Conservation (phyloP, 2,329 filamentous ascomycete genomes). For the Diaporthe eres region DNA sequence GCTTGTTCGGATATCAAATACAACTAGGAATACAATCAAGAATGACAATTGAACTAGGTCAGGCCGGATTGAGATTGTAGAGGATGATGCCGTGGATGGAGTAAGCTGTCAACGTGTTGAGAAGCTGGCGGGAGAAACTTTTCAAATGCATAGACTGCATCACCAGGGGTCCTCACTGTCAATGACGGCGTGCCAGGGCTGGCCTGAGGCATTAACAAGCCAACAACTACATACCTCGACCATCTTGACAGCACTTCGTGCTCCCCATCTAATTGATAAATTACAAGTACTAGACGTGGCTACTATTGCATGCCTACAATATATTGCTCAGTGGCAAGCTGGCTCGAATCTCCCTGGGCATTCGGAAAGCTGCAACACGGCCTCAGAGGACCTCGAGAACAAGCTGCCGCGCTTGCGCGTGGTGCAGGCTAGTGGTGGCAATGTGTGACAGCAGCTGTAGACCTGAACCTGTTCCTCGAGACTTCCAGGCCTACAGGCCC, state of each 20-base stretch:
- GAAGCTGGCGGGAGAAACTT: conserved; percentile 38
- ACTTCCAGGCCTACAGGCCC: too few species aligned
- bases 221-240: not conserved
- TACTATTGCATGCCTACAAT: not conserved
- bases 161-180: conserved; percentile 36
- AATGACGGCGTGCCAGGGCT: conserved; percentile 13
- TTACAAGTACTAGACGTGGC: not conserved
- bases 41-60: conserved; percentile 9
- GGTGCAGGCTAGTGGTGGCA: not conserved
- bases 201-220: conserved; percentile 33
- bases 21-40: conserved; percentile 25
- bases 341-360: not conserved
- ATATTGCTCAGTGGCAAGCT: not conserved
- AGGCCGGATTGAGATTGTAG: not conserved
- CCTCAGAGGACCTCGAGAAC: not conserved
- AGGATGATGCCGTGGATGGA: not conserved
- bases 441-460: not conserved
- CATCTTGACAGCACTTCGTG: not conserved
- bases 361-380: too few species aligned
- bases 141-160: conserved; percentile 25
- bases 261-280: not conserved
- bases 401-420: not conserved
- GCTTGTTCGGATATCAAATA: conserved; percentile 5
- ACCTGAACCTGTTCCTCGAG: not conserved
- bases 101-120: conserved; percentile 11